Conservation (phyloP, 495 filamentous ascomycete species). For the Neurospora intermedia region DNA sequence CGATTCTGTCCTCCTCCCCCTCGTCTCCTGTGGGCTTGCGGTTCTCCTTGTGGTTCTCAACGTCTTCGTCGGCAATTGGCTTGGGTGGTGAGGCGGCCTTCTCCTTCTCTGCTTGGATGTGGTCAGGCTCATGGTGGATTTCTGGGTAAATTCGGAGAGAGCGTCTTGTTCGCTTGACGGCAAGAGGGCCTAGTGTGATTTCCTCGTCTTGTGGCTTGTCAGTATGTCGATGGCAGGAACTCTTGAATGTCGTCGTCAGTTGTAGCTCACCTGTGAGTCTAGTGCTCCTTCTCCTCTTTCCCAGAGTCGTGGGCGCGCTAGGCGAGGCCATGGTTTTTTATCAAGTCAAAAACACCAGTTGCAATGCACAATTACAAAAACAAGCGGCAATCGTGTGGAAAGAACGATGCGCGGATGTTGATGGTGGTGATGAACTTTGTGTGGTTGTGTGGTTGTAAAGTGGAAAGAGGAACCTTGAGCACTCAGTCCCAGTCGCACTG, state of each 20-base stretch:
- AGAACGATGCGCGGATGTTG: constrained; percentile 18
- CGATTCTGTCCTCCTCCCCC: not conserved
- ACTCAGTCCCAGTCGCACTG: not conserved
- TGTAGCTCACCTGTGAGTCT: constrained; percentile 45
- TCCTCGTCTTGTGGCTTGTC: constrained; percentile 19
- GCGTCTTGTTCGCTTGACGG: constrained; percentile 55
- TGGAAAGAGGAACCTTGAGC: constrained; percentile 5
- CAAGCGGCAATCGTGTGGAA: constrained; percentile 6
- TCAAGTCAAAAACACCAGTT: constrained; percentile 9
- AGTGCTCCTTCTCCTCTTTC: constrained; percentile 59
- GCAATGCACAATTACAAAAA: constrained; percentile 2
- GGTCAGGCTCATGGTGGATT: not conserved
- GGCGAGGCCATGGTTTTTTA: constrained; percentile 34
- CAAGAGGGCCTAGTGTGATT: constrained; percentile 16
- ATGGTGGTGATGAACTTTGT: not conserved
- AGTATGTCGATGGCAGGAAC: constrained; percentile 13
- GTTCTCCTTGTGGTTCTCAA: not conserved
- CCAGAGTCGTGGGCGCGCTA: constrained; percentile 46
- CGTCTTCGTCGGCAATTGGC: not conserved
- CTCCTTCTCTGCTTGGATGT: constrained; percentile 23
- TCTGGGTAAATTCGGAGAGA: constrained; percentile 9
- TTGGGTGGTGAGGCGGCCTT: constrained; percentile 40
- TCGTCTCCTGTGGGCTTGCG: not conserved
- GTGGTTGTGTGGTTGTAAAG: not conserved
- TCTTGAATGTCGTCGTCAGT: constrained; percentile 1